Conservation (phyloP, 106 monocot species). For the Posidonia australis region DNA sequence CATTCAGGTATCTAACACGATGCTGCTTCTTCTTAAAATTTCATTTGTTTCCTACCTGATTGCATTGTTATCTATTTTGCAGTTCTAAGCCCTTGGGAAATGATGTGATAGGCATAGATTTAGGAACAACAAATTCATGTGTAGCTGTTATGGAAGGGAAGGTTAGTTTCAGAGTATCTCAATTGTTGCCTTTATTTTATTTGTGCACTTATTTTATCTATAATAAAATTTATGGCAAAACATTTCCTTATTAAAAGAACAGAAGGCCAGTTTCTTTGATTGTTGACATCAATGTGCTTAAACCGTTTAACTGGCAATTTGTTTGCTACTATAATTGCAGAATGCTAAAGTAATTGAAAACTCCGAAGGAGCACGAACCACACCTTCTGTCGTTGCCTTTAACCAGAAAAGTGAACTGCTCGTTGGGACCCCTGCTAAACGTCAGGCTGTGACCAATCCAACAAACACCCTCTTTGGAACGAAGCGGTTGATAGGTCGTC, state of each 20-base stretch:
- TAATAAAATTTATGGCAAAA: neutral
- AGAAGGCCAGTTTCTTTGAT: no score
- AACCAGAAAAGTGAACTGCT: slow-evolving; percentile 68
- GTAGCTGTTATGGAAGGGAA: slow-evolving; percentile 85
- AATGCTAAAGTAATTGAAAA: slow-evolving; percentile 82
- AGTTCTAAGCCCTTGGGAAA: slow-evolving; percentile 51
- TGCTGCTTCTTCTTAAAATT: no score
- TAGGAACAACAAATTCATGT: slow-evolving; percentile 87
- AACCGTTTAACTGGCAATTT: neutral
- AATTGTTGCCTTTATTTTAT: neutral
- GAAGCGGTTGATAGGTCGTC: slow-evolving; percentile 67
- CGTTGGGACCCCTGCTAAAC: slow-evolving; percentile 82
- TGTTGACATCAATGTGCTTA: no score
- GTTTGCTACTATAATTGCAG: slow-evolving; percentile 22
- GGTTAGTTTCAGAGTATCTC: slow-evolving; percentile 17
- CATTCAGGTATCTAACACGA: no score
- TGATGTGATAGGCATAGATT: slow-evolving; percentile 66
- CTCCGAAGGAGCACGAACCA: slow-evolving; percentile 65
- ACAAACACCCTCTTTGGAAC: slow-evolving; percentile 73
- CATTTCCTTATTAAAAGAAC: no score
- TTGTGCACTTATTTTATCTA: neutral
- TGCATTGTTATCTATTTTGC: no score
- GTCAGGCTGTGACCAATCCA: slow-evolving; percentile 85
- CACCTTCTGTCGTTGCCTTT: slow-evolving; percentile 74
- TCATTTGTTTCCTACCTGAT: neutral